Evolutionary conservation across 2,329 filamentous ascomycete species (phyloP), one percentile per base, ranked within the genome.

Genomic region (Trichoderma sp.): DNA sequence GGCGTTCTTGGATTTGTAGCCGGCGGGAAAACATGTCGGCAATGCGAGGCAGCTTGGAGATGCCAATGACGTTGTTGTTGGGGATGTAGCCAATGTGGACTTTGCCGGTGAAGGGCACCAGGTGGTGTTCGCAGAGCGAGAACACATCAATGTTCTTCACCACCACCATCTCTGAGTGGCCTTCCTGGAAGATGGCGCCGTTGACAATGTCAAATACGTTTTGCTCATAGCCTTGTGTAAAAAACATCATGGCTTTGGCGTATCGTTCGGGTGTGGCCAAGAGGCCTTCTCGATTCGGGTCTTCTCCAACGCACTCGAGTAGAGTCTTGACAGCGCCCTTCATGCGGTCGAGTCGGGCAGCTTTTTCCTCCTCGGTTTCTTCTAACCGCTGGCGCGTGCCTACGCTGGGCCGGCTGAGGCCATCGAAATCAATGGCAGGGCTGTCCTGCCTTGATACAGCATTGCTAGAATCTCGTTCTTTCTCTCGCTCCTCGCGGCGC

Each of bases 41-140:
- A 78, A 99, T 96, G 77, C 97, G 93, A 31, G 96, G 96, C 67
- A 99, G 90, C 84, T 99, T 99, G 38, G 95, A 98, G 71, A 99
- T 92, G 67, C 97, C 97, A 77, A 99, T 95, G 71, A 99, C 95
- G 76, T 95, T 92, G 82, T 95, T 91, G 81, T 93, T 92, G 35
- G 97, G 97, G 78, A 99, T 98, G 85, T 99, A 99, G 75, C 95
- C 97, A 80, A 99, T 98, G 86, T 99, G 97, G 94, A 99, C 98
- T 94, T 98, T 98, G 81, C 97, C 97, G 3, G 91, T 96, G 81
- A 99, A 99, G 0, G 97, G 97, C 8, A 99, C 96, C 83, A 99
- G 89, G 83, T 99, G 97, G 84, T 99, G 97, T 86, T 99, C 97
- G 87, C 97, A 99, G 60, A 98, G 88, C 78, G 93, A 96, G 84